phyloP scores from a whole-genome alignment of 495 filamentous ascomycete species.

The Rhizodiscina lignyota region DNA sequence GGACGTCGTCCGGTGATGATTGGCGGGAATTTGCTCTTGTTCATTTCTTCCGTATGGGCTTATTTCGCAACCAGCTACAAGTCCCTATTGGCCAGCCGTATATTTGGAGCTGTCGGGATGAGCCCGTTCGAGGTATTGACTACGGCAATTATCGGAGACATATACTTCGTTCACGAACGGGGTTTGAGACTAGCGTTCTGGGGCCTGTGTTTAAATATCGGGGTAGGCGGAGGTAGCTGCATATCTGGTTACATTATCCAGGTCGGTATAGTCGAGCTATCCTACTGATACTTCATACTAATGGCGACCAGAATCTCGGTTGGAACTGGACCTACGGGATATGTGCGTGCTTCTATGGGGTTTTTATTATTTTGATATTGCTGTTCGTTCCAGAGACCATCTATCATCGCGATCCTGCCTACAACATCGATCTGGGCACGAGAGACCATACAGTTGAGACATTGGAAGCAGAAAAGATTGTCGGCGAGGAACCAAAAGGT shows the following conservation, averaged over 20 bases:
- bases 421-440: constrained; percentile 25
- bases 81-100: constrained; percentile 67
- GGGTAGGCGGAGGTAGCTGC: constrained; percentile 80
- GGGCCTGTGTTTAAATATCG: constrained; percentile 79
- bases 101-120: constrained; percentile 76
- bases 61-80: constrained; percentile 63
- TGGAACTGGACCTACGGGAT: constrained; percentile 28
- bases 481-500: constrained; percentile 7
- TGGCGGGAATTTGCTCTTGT: constrained; percentile 54
- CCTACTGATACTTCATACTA: constrained; percentile 8
- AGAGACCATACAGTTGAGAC: constrained; percentile 20
- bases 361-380: constrained; percentile 58
- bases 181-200: constrained; percentile 81
- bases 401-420: too few relatives aligned
- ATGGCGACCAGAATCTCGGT: constrained; percentile 5
- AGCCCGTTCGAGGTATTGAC: constrained; percentile 89
- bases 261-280: constrained; percentile 91
- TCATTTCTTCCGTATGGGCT: constrained; percentile 71
- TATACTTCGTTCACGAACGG: constrained; percentile 91
- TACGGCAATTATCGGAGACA: constrained; percentile 88
- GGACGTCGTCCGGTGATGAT: constrained; percentile 91
- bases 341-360: constrained; percentile 67
- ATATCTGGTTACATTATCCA: constrained; percentile 56
- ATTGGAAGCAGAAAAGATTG: constrained; percentile 15
- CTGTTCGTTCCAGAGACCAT: constrained; percentile 93